These are phyloP conservation scores for Angophora floribunda DNA, from an alignment of 345 rosid genomes.

Conservation along the genomic window DNA sequence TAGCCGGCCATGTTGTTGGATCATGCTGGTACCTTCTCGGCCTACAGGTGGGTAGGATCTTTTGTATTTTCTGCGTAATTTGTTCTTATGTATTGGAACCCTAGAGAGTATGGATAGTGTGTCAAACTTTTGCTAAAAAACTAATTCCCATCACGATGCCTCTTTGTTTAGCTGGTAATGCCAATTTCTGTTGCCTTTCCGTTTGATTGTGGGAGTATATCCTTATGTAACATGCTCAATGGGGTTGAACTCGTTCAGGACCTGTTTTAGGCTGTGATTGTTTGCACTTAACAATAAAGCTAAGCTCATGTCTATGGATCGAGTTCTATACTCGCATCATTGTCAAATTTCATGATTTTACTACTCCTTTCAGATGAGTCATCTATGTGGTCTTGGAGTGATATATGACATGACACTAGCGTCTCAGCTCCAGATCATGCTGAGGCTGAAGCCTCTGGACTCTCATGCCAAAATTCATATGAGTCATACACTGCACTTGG, in stretches of 20 bases:
- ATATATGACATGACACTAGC: not conserved
- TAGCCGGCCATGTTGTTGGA: slow-evolving; percentile 76
- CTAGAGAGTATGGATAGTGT: not conserved
- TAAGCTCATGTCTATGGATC: not conserved
- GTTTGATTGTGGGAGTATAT: not conserved
- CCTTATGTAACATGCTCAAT: not conserved
- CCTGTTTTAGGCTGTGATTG: not conserved
- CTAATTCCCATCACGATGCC: not conserved
- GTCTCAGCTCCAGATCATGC: not conserved
- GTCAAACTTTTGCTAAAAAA: not conserved
- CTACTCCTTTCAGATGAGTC: not conserved
- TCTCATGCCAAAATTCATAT: not conserved
- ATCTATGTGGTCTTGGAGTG: not conserved
- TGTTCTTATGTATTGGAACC: not conserved
- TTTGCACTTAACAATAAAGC: not conserved
- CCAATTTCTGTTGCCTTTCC: not conserved
- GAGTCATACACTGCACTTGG: not conserved
- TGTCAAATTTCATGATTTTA: not conserved
- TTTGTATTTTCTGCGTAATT: not conserved
- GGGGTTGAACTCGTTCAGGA: not conserved
- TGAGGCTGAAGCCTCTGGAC: not conserved
- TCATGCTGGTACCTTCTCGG: slow-evolving; percentile 89
- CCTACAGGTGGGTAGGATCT: slow-evolving; percentile 40
- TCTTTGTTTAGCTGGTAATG: not conserved
- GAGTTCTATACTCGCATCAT: not conserved